Evolutionary conservation across 2,329 filamentous ascomycete species (phyloP).

Genomic region (Pseudocercospora crystallina): DNA sequence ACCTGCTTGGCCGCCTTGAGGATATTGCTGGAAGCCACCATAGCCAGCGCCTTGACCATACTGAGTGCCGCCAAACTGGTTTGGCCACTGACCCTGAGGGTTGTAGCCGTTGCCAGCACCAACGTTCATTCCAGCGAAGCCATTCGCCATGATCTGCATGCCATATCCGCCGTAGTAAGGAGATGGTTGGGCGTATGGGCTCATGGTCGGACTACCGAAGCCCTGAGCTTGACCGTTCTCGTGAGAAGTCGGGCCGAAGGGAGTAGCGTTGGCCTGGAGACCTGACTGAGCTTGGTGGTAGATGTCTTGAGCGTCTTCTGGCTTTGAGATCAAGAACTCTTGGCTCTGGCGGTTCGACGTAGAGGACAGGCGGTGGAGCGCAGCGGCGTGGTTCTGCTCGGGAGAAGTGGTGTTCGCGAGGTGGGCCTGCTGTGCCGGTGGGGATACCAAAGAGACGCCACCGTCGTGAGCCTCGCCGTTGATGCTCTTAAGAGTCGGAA

Average conservation of each 20-base stretch:
- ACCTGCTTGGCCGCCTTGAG: conserved; percentile 47
- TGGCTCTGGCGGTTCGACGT: conserved; percentile 67
- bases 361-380: conserved; percentile 69
- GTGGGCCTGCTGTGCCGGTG: conserved; percentile 24
- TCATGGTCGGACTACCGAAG: conserved; percentile 29
- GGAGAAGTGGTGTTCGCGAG: conserved; percentile 35
- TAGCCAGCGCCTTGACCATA: conserved; percentile 51
- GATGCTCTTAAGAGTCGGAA: conserved; percentile 77
- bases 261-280: conserved; percentile 74
- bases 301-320: conserved; percentile 49
- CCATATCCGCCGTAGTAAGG: conserved; percentile 52
- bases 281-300: conserved; percentile 67
- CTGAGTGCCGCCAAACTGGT: conserved; percentile 13
- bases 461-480: conserved; percentile 54
- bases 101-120: conserved; percentile 37
- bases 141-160: conserved; percentile 64
- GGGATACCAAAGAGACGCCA: conserved; percentile 29
- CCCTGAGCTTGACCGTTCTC: conserved; percentile 39
- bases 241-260: conserved; percentile 64
- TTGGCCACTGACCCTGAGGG: conserved; percentile 41
- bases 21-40: conserved; percentile 52
- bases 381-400: conserved; percentile 58
- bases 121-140: conserved; percentile 67
- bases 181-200: conserved; percentile 31
- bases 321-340: conserved; percentile 59